phyloP scores from a whole-genome alignment of 371 early-diverging fungal genomes.

The Zychaea mexicana region DNA sequence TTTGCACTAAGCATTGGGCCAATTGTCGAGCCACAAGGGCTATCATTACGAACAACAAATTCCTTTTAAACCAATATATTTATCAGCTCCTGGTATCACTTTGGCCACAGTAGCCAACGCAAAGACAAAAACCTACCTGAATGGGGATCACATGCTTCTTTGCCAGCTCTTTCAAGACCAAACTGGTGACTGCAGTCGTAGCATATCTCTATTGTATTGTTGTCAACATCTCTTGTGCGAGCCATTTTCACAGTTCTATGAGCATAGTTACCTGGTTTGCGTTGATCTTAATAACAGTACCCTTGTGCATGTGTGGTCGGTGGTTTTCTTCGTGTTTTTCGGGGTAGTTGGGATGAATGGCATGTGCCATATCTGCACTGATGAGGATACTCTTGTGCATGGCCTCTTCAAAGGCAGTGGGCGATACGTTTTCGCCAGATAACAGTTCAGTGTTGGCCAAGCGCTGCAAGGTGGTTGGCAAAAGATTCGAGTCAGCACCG shows the following conservation, averaged over 20 bases:
- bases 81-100: no score
- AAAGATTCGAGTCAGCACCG: constrained; percentile 92
- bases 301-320: constrained; percentile 89
- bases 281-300: constrained; percentile 94
- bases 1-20: constrained; percentile 95
- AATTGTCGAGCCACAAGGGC: constrained; percentile 79
- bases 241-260: no score
- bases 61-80: constrained; percentile 59
- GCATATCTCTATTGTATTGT: constrained; percentile 90
- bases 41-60: constrained; percentile 94
- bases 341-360: constrained; percentile 87
- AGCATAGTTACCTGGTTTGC: constrained; percentile 76
- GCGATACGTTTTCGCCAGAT: constrained; percentile 20
- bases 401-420: constrained; percentile 81
- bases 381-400: constrained; percentile 87
- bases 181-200: constrained; percentile 87
- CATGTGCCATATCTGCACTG: constrained; percentile 96
- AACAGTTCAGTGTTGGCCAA: constrained; percentile 42
- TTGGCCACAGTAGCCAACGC: no score
- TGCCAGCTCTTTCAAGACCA: constrained; percentile 82
- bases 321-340: constrained; percentile 92
- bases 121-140: constrained; percentile 67
- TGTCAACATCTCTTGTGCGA: no score
- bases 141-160: constrained; percentile 74
- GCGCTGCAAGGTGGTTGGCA: constrained; percentile 76